Base-by-base conservation (phyloP, 108 stramenopile genomes). In the Nitzschia palea region DNA sequence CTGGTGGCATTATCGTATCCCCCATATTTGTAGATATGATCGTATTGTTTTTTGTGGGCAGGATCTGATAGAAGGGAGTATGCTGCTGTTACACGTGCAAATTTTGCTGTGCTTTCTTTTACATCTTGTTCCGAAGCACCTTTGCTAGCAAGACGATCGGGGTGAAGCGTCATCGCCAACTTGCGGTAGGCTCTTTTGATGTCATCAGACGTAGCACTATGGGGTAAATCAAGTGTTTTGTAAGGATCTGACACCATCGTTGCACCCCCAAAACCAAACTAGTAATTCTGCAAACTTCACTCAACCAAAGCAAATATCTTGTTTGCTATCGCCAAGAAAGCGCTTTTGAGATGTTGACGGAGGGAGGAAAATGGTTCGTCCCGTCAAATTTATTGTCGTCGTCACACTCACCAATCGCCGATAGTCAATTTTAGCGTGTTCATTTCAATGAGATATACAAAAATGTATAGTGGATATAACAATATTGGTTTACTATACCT, bases 81-180 rank as follows among this genome's bases (percentile, higher is more conserved):
- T 22, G 93, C 95, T 45, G 90, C 84, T 18, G 72, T 64, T 23
- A 93, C 81, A 27, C 88, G 68, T 34, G 88, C 81, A 62, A 95
- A 95, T 31, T 44, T 62, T 18, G 33, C 32, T 8, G 47, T 29
- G 12, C 29, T 30, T 8, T 8, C 29, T 2, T 63, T 4, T 10
- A 63, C 32, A 18, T 63, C 62, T 23, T 48, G 31, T 48, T 67
- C 23, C 1, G 65, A 29, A 0, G 71, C 64, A 56, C 92, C 91
- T 56, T n/a, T 29, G 3, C 52, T 40, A 1, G 18, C 25, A 4
- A 53, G 42, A 66, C 96, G 96, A 76, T 98, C 97, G 25, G 97
- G 97, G 59, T 98, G 97, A 40, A 87, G 84, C 54, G 92, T 92
- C 36, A 96, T 67, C 34, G 87, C 83, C 10, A 87, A 75, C 47